Percentiles rank a stretch among this genome's conserved stretches.
phyloP scores from a whole-genome alignment of 495 filamentous ascomycete genomes.

The Bacidia rubella region DNA sequence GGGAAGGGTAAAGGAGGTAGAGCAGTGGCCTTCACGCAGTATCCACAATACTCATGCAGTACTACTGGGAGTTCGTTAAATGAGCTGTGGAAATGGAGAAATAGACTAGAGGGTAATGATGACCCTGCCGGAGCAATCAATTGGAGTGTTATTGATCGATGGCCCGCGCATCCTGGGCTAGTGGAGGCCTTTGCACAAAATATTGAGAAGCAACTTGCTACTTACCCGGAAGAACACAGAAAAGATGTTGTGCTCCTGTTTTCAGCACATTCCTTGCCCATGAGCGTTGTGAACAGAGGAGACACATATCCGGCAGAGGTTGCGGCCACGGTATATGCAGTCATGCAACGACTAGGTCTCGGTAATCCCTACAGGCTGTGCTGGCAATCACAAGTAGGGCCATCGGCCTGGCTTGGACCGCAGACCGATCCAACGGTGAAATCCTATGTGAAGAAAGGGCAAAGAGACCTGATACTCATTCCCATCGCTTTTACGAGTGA shows the following conservation, averaged over 20 bases:
- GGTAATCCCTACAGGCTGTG: constrained; percentile 83
- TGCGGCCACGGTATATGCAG: constrained; percentile 90
- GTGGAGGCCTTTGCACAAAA: constrained; percentile 86
- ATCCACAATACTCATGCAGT: constrained; percentile 97
- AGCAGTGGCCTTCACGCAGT: constrained; percentile 95
- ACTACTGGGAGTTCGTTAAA: constrained; percentile 95
- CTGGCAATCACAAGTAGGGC: constrained; percentile 98
- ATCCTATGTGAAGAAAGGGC: constrained; percentile 76
- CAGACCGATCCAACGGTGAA: constrained; percentile 83
- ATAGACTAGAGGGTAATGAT: constrained; percentile 69
- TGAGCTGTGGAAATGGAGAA: constrained; percentile 93
- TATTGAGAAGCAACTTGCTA: constrained; percentile 66
- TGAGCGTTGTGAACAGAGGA: constrained; percentile 90
- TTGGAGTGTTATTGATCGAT: constrained; percentile 98
- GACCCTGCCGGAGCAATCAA: constrained; percentile 54
- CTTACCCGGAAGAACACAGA: constrained; percentile 68
- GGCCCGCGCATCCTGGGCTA: constrained; percentile 81
- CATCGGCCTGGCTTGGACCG: constrained; percentile 87
- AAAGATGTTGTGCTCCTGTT: constrained; percentile 77
- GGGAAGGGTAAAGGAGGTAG: constrained; percentile 73
- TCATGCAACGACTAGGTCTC: constrained; percentile 79
- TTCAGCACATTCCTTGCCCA: constrained; percentile 90
- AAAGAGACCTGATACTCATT: constrained; percentile 81
- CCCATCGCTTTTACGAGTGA: constrained; percentile 97
- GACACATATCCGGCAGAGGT: constrained; percentile 97